A percentile compares a stretch with the other conserved stretches of the same genome.
These are phyloP conservation scores for Gentiana macrophylla DNA, from an alignment of 257 asterid genomes.

Conservation along the genomic window DNA sequence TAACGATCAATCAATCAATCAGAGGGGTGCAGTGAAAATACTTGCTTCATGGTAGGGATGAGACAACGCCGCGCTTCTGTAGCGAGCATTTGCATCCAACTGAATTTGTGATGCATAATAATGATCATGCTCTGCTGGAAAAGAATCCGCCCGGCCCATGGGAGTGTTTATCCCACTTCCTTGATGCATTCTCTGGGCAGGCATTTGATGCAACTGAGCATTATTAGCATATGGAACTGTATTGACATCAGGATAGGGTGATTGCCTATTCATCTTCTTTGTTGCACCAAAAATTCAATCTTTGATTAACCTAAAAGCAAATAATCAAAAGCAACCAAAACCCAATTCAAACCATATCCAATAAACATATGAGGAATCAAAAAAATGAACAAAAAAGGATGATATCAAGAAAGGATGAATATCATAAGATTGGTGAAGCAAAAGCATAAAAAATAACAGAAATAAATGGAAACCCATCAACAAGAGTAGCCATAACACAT, in stretches of 20 bases:
- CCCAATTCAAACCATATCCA: too few species aligned
- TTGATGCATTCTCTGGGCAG: conserved; percentile 6
- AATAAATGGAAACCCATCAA: too few species aligned
- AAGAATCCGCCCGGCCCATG: conserved; percentile 7
- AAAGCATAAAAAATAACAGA: too few species aligned
- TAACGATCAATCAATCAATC: neutral
- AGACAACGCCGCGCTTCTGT: neutral
- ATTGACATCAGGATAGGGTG: conserved; percentile 6
- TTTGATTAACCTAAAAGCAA: neutral
- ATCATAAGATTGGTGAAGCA: too few species aligned
- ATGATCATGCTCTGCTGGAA: conserved; percentile 4
- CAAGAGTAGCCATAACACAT: too few species aligned
- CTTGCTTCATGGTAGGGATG: conserved; percentile 12
- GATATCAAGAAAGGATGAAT: too few species aligned
- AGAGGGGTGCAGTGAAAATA: conserved; percentile 2
- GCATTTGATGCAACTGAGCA: conserved; percentile 5
- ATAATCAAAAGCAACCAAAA: neutral
- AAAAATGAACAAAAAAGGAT: too few species aligned
- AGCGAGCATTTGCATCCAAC: conserved; percentile 2
- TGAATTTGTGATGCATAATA: conserved; percentile 2
- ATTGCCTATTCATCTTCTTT: conserved; percentile 10
- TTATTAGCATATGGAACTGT: conserved; percentile 3
- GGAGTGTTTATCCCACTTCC: conserved; percentile 4
- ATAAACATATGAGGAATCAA: too few species aligned
- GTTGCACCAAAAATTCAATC: neutral